A percentile compares a stretch with the other conserved stretches of the same genome.
These are phyloP conservation scores for Fusarium staphyleae DNA, from an alignment of 2,329 filamentous ascomycete species.

Conservation along the genomic window DNA sequence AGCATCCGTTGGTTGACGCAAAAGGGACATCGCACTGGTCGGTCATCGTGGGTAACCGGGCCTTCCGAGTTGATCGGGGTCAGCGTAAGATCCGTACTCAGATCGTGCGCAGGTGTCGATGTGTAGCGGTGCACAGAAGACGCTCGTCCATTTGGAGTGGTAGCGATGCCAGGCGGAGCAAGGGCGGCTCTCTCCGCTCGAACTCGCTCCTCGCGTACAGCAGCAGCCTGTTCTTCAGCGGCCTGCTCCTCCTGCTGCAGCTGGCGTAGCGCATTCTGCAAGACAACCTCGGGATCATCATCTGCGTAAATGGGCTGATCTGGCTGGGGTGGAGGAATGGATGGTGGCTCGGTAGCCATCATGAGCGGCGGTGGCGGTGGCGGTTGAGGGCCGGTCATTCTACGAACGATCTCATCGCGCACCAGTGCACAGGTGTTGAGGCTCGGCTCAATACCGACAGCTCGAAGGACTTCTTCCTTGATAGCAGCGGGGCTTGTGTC, in stretches of 20 bases:
- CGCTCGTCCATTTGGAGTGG: slow-evolving; percentile 41
- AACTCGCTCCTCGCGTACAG: slow-evolving; percentile 60
- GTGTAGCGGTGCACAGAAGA: slow-evolving; percentile 46
- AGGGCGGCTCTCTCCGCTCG: slow-evolving; percentile 52
- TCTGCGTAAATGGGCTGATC: slow-evolving; percentile 54
- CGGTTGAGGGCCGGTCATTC: slow-evolving; percentile 37
- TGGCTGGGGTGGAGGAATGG: slow-evolving; percentile 43
- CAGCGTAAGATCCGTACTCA: slow-evolving; percentile 55
- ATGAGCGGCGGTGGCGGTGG: slow-evolving; percentile 38
- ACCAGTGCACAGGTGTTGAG: slow-evolving; percentile 63
- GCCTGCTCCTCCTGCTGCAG: slow-evolving; percentile 66
- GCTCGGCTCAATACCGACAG: slow-evolving; percentile 62
- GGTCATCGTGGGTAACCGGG: slow-evolving; percentile 55
- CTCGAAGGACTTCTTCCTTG: slow-evolving; percentile 62
- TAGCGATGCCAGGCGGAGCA: slow-evolving; percentile 44
- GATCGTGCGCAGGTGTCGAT: slow-evolving; percentile 46
- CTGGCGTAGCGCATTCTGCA: slow-evolving; percentile 65
- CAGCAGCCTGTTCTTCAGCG: slow-evolving; percentile 64
- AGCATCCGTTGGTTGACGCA: slow-evolving; percentile 69
- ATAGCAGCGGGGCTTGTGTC: slow-evolving; percentile 68
- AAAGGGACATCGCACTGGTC: slow-evolving; percentile 64
- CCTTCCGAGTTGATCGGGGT: slow-evolving; percentile 62
- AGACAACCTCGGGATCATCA: slow-evolving; percentile 64
- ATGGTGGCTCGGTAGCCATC: slow-evolving; percentile 37
- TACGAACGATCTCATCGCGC: slow-evolving; percentile 63